phyloP scores from a whole-genome alignment of 2,329 filamentous ascomycete species.

The Colletotrichum destructivum region DNA sequence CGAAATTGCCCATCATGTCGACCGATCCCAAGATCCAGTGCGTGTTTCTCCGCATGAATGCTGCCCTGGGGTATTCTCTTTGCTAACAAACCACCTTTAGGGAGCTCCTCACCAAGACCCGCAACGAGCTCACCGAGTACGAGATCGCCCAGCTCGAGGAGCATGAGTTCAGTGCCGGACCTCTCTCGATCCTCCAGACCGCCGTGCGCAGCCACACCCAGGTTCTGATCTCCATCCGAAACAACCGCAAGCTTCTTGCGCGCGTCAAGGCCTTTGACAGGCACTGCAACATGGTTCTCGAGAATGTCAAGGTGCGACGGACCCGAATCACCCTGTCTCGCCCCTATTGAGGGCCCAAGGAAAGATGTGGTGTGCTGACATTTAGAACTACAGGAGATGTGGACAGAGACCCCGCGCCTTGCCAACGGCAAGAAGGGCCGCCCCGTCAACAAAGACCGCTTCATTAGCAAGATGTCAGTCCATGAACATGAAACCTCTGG shows the following conservation, averaged over 20 bases:
- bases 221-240: slow-evolving; percentile 96
- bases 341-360: background rate
- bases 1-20: slow-evolving; percentile 42
- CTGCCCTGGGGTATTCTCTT: slow-evolving; percentile 8
- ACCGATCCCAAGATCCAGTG: slow-evolving; percentile 81
- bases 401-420: slow-evolving; percentile 92
- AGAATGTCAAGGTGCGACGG: slow-evolving; percentile 77
- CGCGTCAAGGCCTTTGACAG: slow-evolving; percentile 98
- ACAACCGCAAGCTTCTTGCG: slow-evolving; percentile 97
- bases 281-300: slow-evolving; percentile 99
- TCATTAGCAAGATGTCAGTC: slow-evolving; percentile 97
- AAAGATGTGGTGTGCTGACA: slow-evolving; percentile 16
- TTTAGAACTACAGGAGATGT: slow-evolving; percentile 80
- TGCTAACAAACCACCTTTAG: slow-evolving; percentile 63
- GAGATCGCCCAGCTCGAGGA: slow-evolving; percentile 82
- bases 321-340: background rate
- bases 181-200: slow-evolving; percentile 93
- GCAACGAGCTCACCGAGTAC: slow-evolving; percentile 93
- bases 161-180: slow-evolving; percentile 69
- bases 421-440: slow-evolving; percentile 90
- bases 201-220: slow-evolving; percentile 95
- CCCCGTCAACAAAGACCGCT: slow-evolving; percentile 96
- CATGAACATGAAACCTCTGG: slow-evolving; percentile 13
- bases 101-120: slow-evolving; percentile 90
- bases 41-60: slow-evolving; percentile 48